These are phyloP conservation scores for Peronospora belbahrii DNA, from an alignment of 352 stramenopile species.

Conservation along the genomic window DNA sequence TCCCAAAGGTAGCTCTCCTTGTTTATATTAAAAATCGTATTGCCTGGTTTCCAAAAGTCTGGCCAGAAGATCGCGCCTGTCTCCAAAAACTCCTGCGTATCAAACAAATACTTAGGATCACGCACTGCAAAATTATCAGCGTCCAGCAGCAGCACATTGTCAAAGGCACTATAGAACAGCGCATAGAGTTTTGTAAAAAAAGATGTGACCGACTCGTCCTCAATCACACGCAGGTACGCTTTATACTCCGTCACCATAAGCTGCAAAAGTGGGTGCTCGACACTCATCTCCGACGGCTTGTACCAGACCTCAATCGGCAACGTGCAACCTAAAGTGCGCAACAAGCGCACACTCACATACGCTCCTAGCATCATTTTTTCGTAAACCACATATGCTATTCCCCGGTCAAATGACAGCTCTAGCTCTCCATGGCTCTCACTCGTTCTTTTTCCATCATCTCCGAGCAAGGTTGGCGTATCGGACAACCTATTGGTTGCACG, in stretches of 20 bases:
- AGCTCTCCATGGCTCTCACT: slow-evolving; percentile 25
- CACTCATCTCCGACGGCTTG: slow-evolving; percentile 30
- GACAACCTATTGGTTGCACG: slow-evolving; percentile 20
- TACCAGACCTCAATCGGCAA: slow-evolving; percentile 60
- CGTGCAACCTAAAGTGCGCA: slow-evolving; percentile 37
- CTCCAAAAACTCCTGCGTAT: slow-evolving; percentile 39
- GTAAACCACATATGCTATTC: slow-evolving; percentile 58
- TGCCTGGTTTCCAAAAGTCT: slow-evolving; percentile 63
- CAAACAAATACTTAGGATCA: slow-evolving; percentile 61
- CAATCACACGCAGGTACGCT: slow-evolving; percentile 40
- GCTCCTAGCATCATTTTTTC: slow-evolving; percentile 48
- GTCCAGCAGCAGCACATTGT: slow-evolving; percentile 49
- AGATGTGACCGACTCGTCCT: slow-evolving; percentile 29
- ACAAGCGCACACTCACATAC: slow-evolving; percentile 46
- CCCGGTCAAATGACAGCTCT: slow-evolving; percentile 29
- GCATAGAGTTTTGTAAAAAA: slow-evolving; percentile 56
- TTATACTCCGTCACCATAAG: slow-evolving; percentile 30
- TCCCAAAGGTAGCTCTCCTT: slow-evolving; percentile 61
- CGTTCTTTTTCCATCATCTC: slow-evolving; percentile 17
- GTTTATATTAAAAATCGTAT: slow-evolving; percentile 80
- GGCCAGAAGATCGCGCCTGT: slow-evolving; percentile 77
- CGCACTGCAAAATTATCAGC: slow-evolving; percentile 54
- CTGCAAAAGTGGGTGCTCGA: slow-evolving; percentile 31
- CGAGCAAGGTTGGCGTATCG: slow-evolving; percentile 22
- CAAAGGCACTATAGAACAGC: slow-evolving; percentile 47